Evolutionary conservation across 768 basidiomycete species (phyloP).

Genomic region (Suillus americanus): DNA sequence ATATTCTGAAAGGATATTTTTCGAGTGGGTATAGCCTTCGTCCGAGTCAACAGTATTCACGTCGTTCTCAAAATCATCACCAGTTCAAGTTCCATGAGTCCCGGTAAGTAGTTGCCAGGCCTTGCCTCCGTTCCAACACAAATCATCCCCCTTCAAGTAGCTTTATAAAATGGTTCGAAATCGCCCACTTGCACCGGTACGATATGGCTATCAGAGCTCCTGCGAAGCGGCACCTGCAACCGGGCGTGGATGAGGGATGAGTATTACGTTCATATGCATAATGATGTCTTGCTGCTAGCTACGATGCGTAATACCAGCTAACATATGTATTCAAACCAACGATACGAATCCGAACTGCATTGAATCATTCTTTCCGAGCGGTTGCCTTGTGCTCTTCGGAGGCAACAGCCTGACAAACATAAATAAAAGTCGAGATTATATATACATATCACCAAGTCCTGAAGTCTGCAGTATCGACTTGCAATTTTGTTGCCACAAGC

Average conservation of each 20-base stretch:
- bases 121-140: constrained; percentile 40
- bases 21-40: background rate
- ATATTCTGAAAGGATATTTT: constrained; percentile 10
- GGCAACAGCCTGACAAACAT: background rate
- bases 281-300: too few relatives aligned
- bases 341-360: background rate
- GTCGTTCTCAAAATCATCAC: constrained; percentile 11
- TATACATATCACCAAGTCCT: background rate
- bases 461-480: background rate
- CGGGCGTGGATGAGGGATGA: too few relatives aligned
- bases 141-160: constrained; percentile 1
- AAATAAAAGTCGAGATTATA: background rate
- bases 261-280: too few relatives aligned
- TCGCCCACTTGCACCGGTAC: too few relatives aligned
- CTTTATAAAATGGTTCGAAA: too few relatives aligned
- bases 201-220: too few relatives aligned
- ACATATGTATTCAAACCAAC: background rate
- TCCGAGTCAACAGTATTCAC: background rate
- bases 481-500: background rate
- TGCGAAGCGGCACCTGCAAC: too few relatives aligned
- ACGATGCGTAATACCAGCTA: background rate
- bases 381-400: background rate
- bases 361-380: too few relatives aligned
- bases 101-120: constrained; percentile 15
- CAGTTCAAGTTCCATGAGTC: constrained; percentile 36